A percentile compares a stretch with the other conserved stretches of the same genome.
Conservation (phyloP, 768 basidiomycete species). For the Tephrocybe sp. region DNA sequence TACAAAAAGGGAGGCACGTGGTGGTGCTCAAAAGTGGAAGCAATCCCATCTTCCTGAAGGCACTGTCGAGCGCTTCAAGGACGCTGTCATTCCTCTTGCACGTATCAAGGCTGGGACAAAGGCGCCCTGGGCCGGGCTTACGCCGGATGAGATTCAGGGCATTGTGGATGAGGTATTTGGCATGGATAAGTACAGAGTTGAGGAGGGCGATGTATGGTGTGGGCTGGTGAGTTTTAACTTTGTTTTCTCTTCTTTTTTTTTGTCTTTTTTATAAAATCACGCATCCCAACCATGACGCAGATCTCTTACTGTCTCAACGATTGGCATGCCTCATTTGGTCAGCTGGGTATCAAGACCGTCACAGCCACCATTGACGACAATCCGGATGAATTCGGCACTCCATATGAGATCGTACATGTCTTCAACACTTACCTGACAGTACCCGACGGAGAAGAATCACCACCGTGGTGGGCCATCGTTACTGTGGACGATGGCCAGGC, state of each 20-base stretch:
- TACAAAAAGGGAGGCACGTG: not conserved
- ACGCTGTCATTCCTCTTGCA: not conserved
- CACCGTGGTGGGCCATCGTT: no score
- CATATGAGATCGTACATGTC: no score
- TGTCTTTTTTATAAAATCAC: no score
- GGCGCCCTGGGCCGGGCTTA: not conserved
- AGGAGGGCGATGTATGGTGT: not conserved
- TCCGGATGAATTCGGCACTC: not conserved
- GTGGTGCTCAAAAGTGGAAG: not conserved
- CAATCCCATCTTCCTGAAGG: not conserved
- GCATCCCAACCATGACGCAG: no score
- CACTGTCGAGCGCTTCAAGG: not conserved
- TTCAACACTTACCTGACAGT: no score
- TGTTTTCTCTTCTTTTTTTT: not conserved
- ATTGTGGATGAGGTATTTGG: not conserved
- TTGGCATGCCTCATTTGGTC: not conserved
- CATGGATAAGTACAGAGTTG: not conserved
- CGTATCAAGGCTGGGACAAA: not conserved
- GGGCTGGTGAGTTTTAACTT: not conserved
- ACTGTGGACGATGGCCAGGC: no score
- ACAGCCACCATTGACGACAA: not conserved
- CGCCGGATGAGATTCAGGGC: not conserved
- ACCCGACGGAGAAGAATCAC: no score
- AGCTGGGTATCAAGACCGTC: not conserved
- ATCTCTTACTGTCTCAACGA: not conserved